A percentile compares a stretch with the other conserved stretches of the same genome.
Conservation (phyloP, 306 rosid species). For the Malus asiatica region DNA sequence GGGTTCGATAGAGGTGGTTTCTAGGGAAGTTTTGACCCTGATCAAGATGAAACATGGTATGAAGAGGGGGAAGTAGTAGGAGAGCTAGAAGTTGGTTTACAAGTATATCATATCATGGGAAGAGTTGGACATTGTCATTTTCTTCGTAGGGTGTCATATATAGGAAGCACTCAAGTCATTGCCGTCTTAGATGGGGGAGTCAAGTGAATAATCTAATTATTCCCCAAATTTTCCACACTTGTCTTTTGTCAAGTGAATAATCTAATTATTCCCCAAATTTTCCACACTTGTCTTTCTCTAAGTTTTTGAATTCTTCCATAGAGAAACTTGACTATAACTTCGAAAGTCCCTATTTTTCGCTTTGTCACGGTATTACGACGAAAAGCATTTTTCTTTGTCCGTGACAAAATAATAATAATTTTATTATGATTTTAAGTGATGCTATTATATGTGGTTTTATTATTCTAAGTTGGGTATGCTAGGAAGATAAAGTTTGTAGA, state of each 20-base stretch:
- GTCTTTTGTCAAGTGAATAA: constrained; percentile 23
- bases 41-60: constrained; percentile 33
- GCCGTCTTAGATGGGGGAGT: constrained; percentile 48
- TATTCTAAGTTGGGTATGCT: too few species aligned
- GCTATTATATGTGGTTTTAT: too few species aligned
- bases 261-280: neutral
- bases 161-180: constrained; percentile 19
- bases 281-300: neutral
- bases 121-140: constrained; percentile 20
- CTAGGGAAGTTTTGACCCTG: constrained; percentile 9
- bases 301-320: neutral
- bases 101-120: neutral
- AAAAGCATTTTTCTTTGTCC: too few species aligned
- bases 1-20: constrained; percentile 14
- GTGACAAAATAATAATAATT: too few species aligned
- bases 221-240: too few species aligned
- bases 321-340: neutral
- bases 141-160: constrained; percentile 7
- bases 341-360: too few species aligned
- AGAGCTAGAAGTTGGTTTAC: neutral
- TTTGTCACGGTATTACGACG: too few species aligned
- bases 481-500: too few species aligned
- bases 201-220: constrained; percentile 13
- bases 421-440: too few species aligned
- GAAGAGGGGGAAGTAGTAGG: neutral